Evolutionary conservation across 106 monocot genomes (phyloP), one percentile per base, ranked within the genome.

Genomic region (Dactylorhiza incarnata): DNA sequence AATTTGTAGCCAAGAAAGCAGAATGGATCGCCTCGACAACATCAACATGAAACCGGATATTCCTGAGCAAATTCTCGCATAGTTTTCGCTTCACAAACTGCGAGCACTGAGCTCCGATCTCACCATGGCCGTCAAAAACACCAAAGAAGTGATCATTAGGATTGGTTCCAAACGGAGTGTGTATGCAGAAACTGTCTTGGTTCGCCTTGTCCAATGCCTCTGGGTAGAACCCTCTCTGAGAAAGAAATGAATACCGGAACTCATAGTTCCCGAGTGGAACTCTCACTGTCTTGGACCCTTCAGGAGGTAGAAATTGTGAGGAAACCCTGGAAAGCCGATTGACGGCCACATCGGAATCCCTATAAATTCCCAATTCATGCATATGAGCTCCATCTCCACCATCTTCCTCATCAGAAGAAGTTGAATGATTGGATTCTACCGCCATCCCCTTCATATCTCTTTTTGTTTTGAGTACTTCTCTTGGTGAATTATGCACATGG

Each of bases 71-170:
- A 79, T 93, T 97, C 71, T 97, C 96, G 49, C 96, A 97, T 53
- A 97, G 73, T 73, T 76, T 97, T 61, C 69, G 75, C 81, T 97
- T 97, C 56, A 79, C 85, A 73, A 97, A 97, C 72, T 97, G 96
- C 5, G 96, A 93, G 69, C 96, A 97, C 75, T 97, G 87, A 65
- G 93, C 87, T 16, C 96, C 96, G 61, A 75, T 86, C 58, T 97
- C 96, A 48, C 96, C 96, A 59, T 97, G 96, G 22, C 96, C 96
- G 84, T 97, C 96, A 80, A 97, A 97, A 7, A 97, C 96, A 70
- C 96, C 96, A 78, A 97, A 97, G 76, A 97, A 97, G 70, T 89
- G 96, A 75, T 97, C 93, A 86, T 93, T 87, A 0, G 87, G 87
- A 79, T 73, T 93, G 47, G 85, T 82, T 24, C 96, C 91, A 77